A percentile compares a stretch with the other conserved stretches of the same genome.
Conservation (phyloP, 1,284 basidiomycete genomes). For the Xerocomus nothofagi region DNA sequence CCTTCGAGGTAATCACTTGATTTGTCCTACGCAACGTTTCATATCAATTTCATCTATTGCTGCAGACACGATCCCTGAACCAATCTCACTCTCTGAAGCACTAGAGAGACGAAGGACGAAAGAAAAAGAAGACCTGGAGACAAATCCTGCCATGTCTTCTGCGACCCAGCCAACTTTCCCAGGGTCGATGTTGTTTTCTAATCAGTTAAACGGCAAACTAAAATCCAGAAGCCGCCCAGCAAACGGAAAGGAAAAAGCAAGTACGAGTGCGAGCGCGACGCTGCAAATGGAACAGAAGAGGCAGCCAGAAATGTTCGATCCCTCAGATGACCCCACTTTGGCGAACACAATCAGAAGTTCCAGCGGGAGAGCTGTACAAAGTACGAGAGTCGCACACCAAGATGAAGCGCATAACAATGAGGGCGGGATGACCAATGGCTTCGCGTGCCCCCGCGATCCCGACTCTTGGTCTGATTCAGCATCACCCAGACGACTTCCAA, state of each 20-base stretch:
- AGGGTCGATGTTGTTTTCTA: conserved; percentile 15
- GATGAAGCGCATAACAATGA: conserved; percentile 26
- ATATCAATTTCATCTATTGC: conserved; percentile 3
- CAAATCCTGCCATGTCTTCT: conserved; percentile 55
- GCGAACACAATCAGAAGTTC: conserved; percentile 31
- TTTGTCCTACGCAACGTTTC: neutral
- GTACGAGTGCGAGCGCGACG: conserved; percentile 32
- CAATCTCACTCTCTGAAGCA: conserved; percentile 59
- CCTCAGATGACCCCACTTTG: conserved; percentile 21
- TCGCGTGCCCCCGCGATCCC: conserved; percentile 18
- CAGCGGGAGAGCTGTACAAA: conserved; percentile 37
- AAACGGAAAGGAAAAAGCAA: conserved; percentile 45
- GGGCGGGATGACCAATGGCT: conserved; percentile 25
- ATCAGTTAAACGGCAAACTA: conserved; percentile 38
- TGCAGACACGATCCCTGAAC: conserved; percentile 66
- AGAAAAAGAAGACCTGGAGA: conserved; percentile 56
- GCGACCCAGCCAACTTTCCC: conserved; percentile 27
- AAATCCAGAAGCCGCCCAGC: conserved; percentile 38
- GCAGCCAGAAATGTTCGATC: conserved; percentile 23
- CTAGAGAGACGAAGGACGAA: conserved; percentile 54
- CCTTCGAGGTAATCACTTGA: conserved; percentile 50
- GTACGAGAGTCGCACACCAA: conserved; percentile 31
- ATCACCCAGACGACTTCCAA: conserved; percentile 28
- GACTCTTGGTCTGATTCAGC: conserved; percentile 30
- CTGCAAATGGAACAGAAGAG: conserved; percentile 30